A percentile compares a stretch with the other conserved stretches of the same genome.
These are phyloP conservation scores for Monosporascus sp. DNA, from an alignment of 2,329 filamentous ascomycete species.

Conservation along the genomic window DNA sequence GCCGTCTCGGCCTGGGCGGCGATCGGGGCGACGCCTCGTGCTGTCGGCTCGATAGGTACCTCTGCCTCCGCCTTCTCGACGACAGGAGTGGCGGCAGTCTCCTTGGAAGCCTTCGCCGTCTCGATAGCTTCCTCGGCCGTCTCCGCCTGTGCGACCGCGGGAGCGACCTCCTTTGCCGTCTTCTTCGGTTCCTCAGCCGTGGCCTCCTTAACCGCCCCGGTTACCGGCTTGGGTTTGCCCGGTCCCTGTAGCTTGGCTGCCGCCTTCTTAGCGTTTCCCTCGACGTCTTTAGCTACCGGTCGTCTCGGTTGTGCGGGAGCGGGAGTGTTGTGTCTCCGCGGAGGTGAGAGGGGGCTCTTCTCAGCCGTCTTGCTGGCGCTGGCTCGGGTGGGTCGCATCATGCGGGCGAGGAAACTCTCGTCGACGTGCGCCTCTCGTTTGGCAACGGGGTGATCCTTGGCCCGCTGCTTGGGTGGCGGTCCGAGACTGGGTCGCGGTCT, in stretches of 20 bases:
- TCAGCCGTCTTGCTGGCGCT: slow-evolving; percentile 64
- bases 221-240: slow-evolving; percentile 17
- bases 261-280: slow-evolving; percentile 20
- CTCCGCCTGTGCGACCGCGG: slow-evolving; percentile 12
- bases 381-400: slow-evolving; percentile 72
- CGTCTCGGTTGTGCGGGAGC: slow-evolving; percentile 11
- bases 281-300: slow-evolving; percentile 13
- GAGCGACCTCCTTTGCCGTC: slow-evolving; percentile 20
- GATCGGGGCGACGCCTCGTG: slow-evolving; percentile 4
- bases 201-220: slow-evolving; percentile 12
- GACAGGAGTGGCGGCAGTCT: slow-evolving; percentile 7
- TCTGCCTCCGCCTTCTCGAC: slow-evolving; percentile 5
- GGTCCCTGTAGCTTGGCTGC: slow-evolving; percentile 18
- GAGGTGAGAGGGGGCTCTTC: slow-evolving; percentile 49
- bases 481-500: slow-evolving; percentile 49
- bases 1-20: slow-evolving; percentile 12
- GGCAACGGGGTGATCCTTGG: slow-evolving; percentile 40
- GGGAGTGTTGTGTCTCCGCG: slow-evolving; percentile 31
- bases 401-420: slow-evolving; percentile 70
- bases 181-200: slow-evolving; percentile 10
- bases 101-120: slow-evolving; percentile 3
- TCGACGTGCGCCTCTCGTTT: slow-evolving; percentile 55
- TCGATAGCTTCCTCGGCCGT: slow-evolving; percentile 6
- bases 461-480: slow-evolving; percentile 52
- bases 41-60: slow-evolving; percentile 3